Evolutionary conservation across 2,329 filamentous ascomycete genomes (phyloP), one percentile per base, ranked within the genome.

Genomic region (Xylariaceae sp.): DNA sequence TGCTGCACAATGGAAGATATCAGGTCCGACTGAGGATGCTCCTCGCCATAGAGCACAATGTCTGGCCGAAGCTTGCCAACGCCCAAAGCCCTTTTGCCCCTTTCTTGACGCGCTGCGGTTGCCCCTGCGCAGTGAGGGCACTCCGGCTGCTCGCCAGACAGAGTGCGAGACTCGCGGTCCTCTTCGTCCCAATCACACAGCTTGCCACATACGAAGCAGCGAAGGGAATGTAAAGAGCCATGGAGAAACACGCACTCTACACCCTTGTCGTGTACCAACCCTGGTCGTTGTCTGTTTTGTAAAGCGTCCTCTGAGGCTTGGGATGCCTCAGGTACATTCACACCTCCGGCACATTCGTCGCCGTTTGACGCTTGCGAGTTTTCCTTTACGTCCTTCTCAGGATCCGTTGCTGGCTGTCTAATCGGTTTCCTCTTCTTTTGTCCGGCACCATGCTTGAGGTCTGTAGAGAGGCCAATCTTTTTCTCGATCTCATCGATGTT

Each of bases 401-500:
- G 18, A 12, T 50, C 49, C 2, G 29, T 15, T 3, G 34, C 42
- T 31, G 59, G 25, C 50, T 60, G 29, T 29, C 50, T 62, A 25
- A 45, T 45, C 16, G 62, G 64, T 39, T 62, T 67, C 42, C 68
- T 65, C 29, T 71, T 68, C 25, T 72, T 68, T 44, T 68, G 75
- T 2, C 80, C 81, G 1, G 76, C 71, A 0, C 80, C 80, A 19
- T 72, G 65, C 9, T 64, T 59, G 7, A 85, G 63, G 34, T 77
- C 70, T 0, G 77, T 82, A 12, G 69, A 74, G 3, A 85, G 61
- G 3, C 80, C 80, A 27, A 83, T 77, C 36, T 80, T 77, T 48
- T 79, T 75, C 51, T 86, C 81, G 5, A 86, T 73, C 40, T 77
- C 75, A 45, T 86, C 80, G 43, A 86, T 85, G 43, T 85, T 86